Evolutionary conservation across 2,329 filamentous ascomycete genomes (phyloP).

Genomic region (Aspergillus fumigatus): DNA sequence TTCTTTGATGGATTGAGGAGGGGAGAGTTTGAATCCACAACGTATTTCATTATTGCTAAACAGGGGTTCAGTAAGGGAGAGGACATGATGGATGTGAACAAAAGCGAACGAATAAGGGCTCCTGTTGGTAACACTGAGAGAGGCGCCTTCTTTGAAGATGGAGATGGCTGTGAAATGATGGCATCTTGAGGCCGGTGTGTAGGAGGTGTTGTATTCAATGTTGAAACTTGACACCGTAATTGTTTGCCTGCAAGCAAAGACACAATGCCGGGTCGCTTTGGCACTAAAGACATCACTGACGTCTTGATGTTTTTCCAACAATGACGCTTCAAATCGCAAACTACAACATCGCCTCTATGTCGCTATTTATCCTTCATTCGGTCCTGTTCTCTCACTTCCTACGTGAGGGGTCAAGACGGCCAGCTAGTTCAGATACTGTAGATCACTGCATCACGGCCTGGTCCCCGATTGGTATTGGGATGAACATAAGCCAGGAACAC

Average conservation of each 20-base stretch:
- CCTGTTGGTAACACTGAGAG: slow-evolving; percentile 16
- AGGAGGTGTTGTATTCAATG: neutral
- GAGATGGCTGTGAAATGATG: neutral
- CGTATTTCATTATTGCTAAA: slow-evolving; percentile 26
- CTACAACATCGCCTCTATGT: neutral
- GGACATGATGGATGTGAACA: slow-evolving; percentile 18
- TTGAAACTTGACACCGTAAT: neutral
- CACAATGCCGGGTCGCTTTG: neutral
- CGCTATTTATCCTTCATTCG: neutral
- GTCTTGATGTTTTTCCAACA: neutral
- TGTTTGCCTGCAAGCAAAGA: neutral
- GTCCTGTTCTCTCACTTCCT: neutral
- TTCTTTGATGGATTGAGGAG: slow-evolving; percentile 42
- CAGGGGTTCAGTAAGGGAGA: slow-evolving; percentile 14
- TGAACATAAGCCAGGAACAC: neutral
- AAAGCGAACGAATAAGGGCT: slow-evolving; percentile 14
- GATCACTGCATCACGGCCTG: neutral
- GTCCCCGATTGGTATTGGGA: neutral
- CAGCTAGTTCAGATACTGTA: neutral
- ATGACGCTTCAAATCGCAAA: neutral
- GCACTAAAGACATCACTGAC: neutral
- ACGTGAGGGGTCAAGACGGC: neutral
- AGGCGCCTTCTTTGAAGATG: slow-evolving; percentile 32
- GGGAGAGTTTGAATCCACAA: slow-evolving; percentile 33
- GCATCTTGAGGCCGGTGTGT: slow-evolving; percentile 1